A percentile compares a stretch with the other conserved stretches of the same genome.
phyloP scores from a whole-genome alignment of 495 filamentous ascomycete species.

The Podospora fimiseda region DNA sequence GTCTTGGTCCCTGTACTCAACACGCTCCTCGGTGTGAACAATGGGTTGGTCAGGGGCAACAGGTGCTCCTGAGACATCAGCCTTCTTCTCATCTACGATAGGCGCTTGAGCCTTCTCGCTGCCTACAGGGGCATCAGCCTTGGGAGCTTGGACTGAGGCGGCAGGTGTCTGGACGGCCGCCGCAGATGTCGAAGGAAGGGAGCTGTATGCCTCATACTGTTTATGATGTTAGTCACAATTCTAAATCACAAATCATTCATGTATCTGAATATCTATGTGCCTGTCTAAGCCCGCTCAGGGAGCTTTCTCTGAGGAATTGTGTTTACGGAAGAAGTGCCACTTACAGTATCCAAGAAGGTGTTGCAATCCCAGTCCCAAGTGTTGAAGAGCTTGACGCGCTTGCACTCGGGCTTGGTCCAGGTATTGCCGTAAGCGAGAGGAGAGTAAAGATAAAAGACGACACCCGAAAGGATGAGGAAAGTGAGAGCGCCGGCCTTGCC shows the following conservation, averaged over 20 bases:
- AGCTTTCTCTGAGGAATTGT: slow-evolving; percentile 29
- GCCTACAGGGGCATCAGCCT: slow-evolving; percentile 14
- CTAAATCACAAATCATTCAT: neutral
- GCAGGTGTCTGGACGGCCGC: slow-evolving; percentile 3
- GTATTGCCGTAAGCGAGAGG: slow-evolving; percentile 88
- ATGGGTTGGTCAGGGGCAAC: slow-evolving; percentile 45
- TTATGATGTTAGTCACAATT: slow-evolving; percentile 4
- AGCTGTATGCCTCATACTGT: slow-evolving; percentile 40
- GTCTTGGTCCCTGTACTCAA: slow-evolving; percentile 93
- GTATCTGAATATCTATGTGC: slow-evolving; percentile 3
- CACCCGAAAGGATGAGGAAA: slow-evolving; percentile 65
- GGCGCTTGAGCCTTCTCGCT: slow-evolving; percentile 17
- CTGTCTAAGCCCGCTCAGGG: slow-evolving; percentile 20
- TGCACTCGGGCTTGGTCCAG: slow-evolving; percentile 86
- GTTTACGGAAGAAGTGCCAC: slow-evolving; percentile 34
- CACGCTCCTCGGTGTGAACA: slow-evolving; percentile 65
- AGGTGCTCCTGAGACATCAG: slow-evolving; percentile 37
- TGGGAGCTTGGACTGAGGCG: slow-evolving; percentile 24
- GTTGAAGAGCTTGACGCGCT: slow-evolving; percentile 75
- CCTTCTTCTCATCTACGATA: slow-evolving; percentile 10
- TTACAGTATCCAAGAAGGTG: slow-evolving; percentile 81
- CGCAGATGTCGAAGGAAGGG: slow-evolving; percentile 13
- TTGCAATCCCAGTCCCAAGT: slow-evolving; percentile 98
- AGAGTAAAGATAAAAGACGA: slow-evolving; percentile 76
- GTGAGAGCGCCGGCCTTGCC: slow-evolving; percentile 61